Conservation (phyloP, 495 filamentous ascomycete species). For the Hapsidospora chrysogenum region DNA sequence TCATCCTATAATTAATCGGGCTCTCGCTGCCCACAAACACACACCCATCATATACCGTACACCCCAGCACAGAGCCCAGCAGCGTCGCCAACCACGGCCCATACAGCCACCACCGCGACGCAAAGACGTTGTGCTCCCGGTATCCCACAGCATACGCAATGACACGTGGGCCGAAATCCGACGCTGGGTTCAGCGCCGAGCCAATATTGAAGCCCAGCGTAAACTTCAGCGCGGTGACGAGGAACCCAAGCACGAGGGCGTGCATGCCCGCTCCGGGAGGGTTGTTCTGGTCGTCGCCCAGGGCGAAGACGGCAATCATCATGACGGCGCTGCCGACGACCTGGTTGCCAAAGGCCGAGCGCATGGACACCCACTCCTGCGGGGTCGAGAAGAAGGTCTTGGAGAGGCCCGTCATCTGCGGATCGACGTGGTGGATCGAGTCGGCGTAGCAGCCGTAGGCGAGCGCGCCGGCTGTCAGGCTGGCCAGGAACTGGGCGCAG, state of each 20-base stretch:
- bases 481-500: conserved; percentile 28
- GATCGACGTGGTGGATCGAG: conserved; percentile 23
- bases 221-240: conserved; percentile 25
- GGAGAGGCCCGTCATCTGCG: conserved; percentile 11
- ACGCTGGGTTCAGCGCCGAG: conserved; percentile 30
- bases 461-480: conserved; percentile 23
- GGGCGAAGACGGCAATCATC: conserved; percentile 28
- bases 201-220: conserved; percentile 31
- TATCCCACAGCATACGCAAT: conserved; percentile 25
- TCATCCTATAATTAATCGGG: conserved; percentile 25
- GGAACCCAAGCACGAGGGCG: conserved; percentile 26
- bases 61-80: conserved; percentile 26
- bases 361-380: conserved; percentile 21
- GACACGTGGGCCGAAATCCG: conserved; percentile 32
- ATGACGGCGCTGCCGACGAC: conserved; percentile 30
- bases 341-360: conserved; percentile 34
- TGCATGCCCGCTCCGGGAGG: conserved; percentile 38
- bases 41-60: conserved; percentile 33
- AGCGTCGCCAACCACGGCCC: conserved; percentile 31
- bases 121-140: conserved; percentile 17
- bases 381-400: conserved; percentile 26
- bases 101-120: conserved; percentile 33
- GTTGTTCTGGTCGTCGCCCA: conserved; percentile 38
- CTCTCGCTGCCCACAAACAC: conserved; percentile 37
- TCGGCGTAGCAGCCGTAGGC: conserved; percentile 34